These are phyloP conservation scores for Beauveria brongniartii DNA, from an alignment of 2,329 filamentous ascomycete species.

Conservation along the genomic window DNA sequence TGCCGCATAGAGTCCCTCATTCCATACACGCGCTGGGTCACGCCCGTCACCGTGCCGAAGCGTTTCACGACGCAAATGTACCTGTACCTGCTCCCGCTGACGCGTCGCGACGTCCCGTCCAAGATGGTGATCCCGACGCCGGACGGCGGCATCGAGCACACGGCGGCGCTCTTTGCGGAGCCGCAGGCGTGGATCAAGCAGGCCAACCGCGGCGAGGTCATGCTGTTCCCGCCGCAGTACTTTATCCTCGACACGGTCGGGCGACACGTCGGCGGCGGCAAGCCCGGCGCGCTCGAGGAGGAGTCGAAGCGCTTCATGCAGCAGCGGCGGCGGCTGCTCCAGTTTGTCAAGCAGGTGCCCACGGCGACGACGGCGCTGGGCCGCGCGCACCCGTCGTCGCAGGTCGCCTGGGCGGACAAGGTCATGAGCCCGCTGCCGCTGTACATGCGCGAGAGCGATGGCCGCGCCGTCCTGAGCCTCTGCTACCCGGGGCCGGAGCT, in stretches of 20 bases:
- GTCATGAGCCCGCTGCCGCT: conserved; percentile 50
- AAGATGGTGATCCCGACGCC: conserved; percentile 59
- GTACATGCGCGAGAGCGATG: conserved; percentile 35
- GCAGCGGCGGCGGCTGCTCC: conserved; percentile 45
- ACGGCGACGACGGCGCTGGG: conserved; percentile 34
- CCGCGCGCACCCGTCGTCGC: conserved; percentile 31
- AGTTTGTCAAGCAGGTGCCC: conserved; percentile 40
- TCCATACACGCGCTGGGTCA: conserved; percentile 90
- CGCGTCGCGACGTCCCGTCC: conserved; percentile 21
- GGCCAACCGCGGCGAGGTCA: conserved; percentile 58
- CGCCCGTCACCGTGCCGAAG: conserved; percentile 61
- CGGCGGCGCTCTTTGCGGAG: conserved; percentile 69
- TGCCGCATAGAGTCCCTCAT: conserved; percentile 41
- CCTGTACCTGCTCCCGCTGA: conserved; percentile 69
- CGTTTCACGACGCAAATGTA: conserved; percentile 98
- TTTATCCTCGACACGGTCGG: conserved; percentile 58
- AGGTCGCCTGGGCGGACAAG: conserved; percentile 51
- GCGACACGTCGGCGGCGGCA: conserved; percentile 37
- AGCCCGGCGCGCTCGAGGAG: conserved; percentile 18
- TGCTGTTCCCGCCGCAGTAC: conserved; percentile 85
- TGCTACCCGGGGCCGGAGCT: conserved; percentile 52
- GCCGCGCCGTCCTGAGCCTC: conserved; percentile 45
- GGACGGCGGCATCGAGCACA: conserved; percentile 59
- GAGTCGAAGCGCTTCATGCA: conserved; percentile 29
- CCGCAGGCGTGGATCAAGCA: conserved; percentile 60